These are phyloP conservation scores for Aspergillus ostianus DNA, from an alignment of 495 filamentous ascomycete genomes.

Conservation along the genomic window DNA sequence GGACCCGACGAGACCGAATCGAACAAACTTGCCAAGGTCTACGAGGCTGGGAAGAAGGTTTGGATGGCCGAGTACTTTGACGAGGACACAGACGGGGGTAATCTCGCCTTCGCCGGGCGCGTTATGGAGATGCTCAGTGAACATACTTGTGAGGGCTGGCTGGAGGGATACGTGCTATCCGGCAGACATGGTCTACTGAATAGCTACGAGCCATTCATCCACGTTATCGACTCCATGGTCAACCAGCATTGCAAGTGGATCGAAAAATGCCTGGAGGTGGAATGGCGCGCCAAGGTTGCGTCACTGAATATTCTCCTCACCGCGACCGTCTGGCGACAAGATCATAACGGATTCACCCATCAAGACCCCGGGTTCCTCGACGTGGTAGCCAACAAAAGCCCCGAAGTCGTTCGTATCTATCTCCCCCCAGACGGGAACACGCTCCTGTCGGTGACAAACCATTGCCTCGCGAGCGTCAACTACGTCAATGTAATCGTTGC, in stretches of 20 bases:
- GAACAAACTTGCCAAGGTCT: constrained; percentile 67
- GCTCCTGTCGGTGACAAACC: constrained; percentile 64
- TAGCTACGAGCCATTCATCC: constrained; percentile 76
- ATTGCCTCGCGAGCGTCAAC: constrained; percentile 66
- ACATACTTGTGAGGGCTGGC: constrained; percentile 74
- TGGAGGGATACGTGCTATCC: constrained; percentile 70
- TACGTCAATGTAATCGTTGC: constrained; percentile 76
- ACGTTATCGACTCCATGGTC: constrained; percentile 77
- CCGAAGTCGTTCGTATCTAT: constrained; percentile 74
- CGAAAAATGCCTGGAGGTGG: constrained; percentile 69
- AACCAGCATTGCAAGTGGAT: constrained; percentile 81
- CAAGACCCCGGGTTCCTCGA: constrained; percentile 77
- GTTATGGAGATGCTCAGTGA: constrained; percentile 79
- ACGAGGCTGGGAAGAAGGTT: constrained; percentile 69
- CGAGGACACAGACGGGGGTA: constrained; percentile 67
- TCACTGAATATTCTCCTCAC: constrained; percentile 75
- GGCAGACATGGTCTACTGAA: constrained; percentile 72
- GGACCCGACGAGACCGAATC: constrained; percentile 76
- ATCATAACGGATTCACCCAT: constrained; percentile 79
- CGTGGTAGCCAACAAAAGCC: constrained; percentile 71
- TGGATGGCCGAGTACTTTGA: constrained; percentile 75
- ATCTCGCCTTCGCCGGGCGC: constrained; percentile 59
- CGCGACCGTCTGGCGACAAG: constrained; percentile 73
- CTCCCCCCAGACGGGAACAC: constrained; percentile 74
- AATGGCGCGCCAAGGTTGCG: constrained; percentile 65